Evolutionary conservation across 306 rosid species (phyloP).

Genomic region (Rosa chinensis): DNA sequence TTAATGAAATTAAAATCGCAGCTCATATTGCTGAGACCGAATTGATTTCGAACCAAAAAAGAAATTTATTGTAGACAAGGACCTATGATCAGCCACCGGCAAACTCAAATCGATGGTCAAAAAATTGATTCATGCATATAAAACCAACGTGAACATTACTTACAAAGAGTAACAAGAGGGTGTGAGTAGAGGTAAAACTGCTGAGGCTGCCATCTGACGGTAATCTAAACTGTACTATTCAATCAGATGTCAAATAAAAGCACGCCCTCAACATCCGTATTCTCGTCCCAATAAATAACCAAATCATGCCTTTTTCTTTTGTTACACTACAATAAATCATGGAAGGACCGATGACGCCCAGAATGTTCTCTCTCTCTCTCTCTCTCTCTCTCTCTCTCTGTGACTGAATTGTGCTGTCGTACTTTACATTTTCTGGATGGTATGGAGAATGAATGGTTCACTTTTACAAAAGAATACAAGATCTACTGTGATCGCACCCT

Average conservation of each 20-base stretch:
- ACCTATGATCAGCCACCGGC: neutral
- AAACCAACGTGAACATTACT: neutral
- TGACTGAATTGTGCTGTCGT: constrained; percentile 19
- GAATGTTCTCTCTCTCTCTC: too few species aligned
- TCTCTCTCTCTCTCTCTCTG: constrained; percentile 27
- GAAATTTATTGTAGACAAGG: neutral
- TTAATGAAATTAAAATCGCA: neutral
- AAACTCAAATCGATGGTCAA: neutral
- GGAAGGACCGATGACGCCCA: constrained; percentile 10
- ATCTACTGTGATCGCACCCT: constrained; percentile 39
- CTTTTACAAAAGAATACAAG: constrained; percentile 23
- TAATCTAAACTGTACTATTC: neutral
- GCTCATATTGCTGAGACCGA: neutral
- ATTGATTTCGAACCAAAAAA: neutral
- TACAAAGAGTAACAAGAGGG: too few species aligned
- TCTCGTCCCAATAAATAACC: neutral
- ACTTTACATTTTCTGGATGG: constrained; percentile 46
- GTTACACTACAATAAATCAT: constrained; percentile 13
- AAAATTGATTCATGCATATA: neutral
- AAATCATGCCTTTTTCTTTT: neutral
- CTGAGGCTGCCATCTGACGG: neutral
- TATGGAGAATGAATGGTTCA: constrained; percentile 19
- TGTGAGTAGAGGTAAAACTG: neutral
- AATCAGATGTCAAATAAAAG: neutral
- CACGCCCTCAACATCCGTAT: neutral